phyloP scores from a whole-genome alignment of 1,139 yeast species.

The Kluyveromyces sp. region DNA sequence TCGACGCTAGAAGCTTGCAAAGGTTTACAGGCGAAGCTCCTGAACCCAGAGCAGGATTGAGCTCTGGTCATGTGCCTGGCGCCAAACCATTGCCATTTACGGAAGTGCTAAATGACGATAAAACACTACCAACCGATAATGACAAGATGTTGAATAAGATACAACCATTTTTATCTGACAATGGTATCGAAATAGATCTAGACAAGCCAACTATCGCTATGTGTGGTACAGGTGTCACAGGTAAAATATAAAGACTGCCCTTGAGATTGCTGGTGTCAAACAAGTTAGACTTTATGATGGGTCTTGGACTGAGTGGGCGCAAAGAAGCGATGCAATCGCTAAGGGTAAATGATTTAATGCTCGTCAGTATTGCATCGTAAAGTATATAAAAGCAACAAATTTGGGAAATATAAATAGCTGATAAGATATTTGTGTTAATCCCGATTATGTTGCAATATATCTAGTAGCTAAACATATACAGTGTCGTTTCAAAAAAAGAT shows the following conservation, averaged over 20 bases:
- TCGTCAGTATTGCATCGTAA: too few species aligned
- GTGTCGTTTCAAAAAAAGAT: too few species aligned
- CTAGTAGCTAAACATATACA: too few species aligned
- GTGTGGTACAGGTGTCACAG: conserved; percentile 97
- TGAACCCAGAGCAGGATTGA: conserved; percentile 81
- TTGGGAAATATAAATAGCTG: too few species aligned
- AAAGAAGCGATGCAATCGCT: conserved; percentile 19
- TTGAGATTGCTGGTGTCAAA: conserved; percentile 48
- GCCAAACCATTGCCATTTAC: conserved; percentile 71
- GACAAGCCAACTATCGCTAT: conserved; percentile 64
- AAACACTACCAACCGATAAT: conserved; percentile 33
- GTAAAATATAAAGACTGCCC: conserved; percentile 73
- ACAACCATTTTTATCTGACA: conserved; percentile 13
- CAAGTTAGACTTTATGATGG: conserved; percentile 79
- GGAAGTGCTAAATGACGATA: conserved; percentile 44
- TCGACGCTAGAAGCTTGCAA: conserved; percentile 76
- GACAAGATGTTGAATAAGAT: conserved; percentile 17
- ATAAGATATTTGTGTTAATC: too few species aligned
- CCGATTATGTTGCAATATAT: too few species aligned
- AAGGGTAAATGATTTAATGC: not conserved
- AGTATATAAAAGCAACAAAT: too few species aligned
- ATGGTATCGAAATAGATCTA: conserved; percentile 31
- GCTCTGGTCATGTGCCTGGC: conserved; percentile 86
- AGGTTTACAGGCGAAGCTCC: conserved; percentile 73
- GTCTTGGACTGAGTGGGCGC: conserved; percentile 67